A percentile compares a stretch with the other conserved stretches of the same genome.
Conservation (phyloP, 495 filamentous ascomycete genomes). For the Margaritispora aquatica region DNA sequence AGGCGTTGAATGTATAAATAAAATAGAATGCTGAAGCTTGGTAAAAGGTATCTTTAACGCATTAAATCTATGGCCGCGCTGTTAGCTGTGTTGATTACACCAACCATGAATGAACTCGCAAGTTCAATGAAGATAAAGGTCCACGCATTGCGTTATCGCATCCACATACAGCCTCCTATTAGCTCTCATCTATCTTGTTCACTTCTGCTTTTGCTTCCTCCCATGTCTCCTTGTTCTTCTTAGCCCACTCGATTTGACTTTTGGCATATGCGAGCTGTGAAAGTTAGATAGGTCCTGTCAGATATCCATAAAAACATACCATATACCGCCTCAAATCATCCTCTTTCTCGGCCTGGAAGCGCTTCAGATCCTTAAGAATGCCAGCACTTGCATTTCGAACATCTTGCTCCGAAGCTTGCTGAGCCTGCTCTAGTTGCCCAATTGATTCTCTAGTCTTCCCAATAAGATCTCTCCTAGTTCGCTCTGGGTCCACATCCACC, state of each 20-base stretch:
- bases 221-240: constrained; percentile 93
- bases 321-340: constrained; percentile 90
- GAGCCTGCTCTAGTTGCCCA: constrained; percentile 76
- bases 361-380: constrained; percentile 79
- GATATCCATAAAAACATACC: constrained; percentile 48
- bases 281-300: constrained; percentile 12
- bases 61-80: not conserved
- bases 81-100: constrained; percentile 6
- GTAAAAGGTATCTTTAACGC: not conserved
- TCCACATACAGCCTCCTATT: no score
- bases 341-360: constrained; percentile 93
- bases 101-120: not conserved
- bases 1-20: not conserved
- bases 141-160: no score
- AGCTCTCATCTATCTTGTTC: constrained; percentile 65
- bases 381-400: constrained; percentile 85
- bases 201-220: constrained; percentile 92
- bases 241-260: constrained; percentile 97
- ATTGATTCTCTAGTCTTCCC: constrained; percentile 83
- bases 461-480: constrained; percentile 86
- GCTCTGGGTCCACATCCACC: constrained; percentile 90
- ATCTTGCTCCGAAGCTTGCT: constrained; percentile 79
- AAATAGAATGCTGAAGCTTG: no score
- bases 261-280: constrained; percentile 81
- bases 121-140: no score